phyloP scores from a whole-genome alignment of 2,329 filamentous ascomycete species.

The Alternaria consortialis region DNA sequence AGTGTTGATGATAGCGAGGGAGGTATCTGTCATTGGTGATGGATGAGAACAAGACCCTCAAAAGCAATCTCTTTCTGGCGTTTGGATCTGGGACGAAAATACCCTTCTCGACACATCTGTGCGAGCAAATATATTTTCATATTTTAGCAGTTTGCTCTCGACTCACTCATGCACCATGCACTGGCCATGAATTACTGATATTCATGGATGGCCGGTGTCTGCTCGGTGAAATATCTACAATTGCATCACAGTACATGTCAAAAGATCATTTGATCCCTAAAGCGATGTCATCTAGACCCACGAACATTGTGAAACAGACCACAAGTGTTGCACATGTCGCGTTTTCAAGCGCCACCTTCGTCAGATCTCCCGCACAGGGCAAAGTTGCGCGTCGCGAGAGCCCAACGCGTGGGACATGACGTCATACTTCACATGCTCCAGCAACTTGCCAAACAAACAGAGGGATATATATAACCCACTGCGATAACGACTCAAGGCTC shows the following conservation, averaged over 20 bases:
- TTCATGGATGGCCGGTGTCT: background rate
- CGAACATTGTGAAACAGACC: background rate
- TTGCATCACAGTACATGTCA: conserved; percentile 8
- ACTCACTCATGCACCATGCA: background rate
- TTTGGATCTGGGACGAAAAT: conserved; percentile 7
- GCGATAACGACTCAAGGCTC: accelerated
- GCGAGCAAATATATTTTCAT: background rate
- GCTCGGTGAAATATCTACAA: background rate
- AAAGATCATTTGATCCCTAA: background rate
- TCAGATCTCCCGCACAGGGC: conserved; percentile 14
- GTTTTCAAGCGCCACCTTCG: conserved; percentile 14
- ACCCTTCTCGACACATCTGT: background rate
- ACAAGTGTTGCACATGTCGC: background rate
- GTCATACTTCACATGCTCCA: conserved; percentile 21
- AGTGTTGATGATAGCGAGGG: conserved; percentile 83
- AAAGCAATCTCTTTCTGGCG: conserved; percentile 6
- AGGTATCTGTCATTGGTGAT: conserved; percentile 50
- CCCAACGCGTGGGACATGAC: conserved; percentile 16
- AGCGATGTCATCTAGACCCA: background rate
- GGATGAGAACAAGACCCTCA: background rate
- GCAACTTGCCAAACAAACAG: background rate
- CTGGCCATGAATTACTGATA: background rate
- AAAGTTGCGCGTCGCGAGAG: conserved; percentile 6
- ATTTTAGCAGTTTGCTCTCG: background rate
- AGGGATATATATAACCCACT: conserved; percentile 12